Percentiles rank a stretch among this genome's conserved stretches.
phyloP scores from a whole-genome alignment of 441 rosid species.

The Erodium moschatum region DNA sequence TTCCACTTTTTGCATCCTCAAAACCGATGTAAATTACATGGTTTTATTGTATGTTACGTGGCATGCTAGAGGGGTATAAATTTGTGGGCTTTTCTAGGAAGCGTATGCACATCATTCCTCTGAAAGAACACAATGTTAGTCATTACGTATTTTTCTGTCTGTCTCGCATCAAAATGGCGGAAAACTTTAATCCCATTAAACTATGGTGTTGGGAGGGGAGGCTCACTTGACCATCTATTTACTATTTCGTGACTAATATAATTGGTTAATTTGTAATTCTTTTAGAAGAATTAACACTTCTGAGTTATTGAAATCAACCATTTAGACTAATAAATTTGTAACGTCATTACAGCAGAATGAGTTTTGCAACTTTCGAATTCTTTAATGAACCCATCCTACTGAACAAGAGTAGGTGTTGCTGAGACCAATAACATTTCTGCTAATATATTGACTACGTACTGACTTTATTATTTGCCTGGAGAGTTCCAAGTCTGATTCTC shows the following conservation, averaged over 20 bases:
- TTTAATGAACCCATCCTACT: not conserved
- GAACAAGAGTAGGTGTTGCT: not conserved
- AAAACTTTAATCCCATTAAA: not conserved
- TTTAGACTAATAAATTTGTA: not conserved
- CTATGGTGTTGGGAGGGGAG: no score
- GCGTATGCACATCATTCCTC: not conserved
- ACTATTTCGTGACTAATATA: not conserved
- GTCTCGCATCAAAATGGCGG: not conserved
- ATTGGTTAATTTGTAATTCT: not conserved
- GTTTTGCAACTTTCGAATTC: not conserved
- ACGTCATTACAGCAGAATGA: not conserved
- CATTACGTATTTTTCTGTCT: not conserved
- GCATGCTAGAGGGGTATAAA: not conserved
- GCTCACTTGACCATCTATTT: slow-evolving; percentile 4
- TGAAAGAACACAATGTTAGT: not conserved
- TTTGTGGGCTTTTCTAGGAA: not conserved
- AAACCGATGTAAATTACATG: not conserved
- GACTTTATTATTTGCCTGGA: not conserved
- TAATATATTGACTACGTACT: not conserved
- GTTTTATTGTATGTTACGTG: slow-evolving; percentile 4
- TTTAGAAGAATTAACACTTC: not conserved
- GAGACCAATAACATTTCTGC: not conserved
- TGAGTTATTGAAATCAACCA: not conserved
- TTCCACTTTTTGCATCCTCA: not conserved
- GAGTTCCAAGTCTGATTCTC: slow-evolving; percentile 4